Conservation (phyloP, 2,329 filamentous ascomycete species). For the Pseudocercospora eumusae region DNA sequence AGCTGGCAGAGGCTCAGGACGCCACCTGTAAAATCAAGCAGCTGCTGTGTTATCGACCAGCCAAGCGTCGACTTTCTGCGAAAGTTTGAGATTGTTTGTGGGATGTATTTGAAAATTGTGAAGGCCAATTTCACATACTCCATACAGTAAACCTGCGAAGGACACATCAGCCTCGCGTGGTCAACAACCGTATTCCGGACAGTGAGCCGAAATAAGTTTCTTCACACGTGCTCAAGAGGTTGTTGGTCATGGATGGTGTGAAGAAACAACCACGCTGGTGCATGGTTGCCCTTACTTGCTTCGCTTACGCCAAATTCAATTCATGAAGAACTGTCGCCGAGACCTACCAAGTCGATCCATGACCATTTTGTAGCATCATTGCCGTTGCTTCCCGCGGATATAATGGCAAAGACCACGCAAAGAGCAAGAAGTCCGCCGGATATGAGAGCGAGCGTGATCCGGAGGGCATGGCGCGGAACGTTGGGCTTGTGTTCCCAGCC, state of each 20-base stretch:
- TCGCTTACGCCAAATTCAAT: not conserved
- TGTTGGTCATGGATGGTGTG: not conserved
- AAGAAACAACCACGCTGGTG: not conserved
- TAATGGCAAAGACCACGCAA: conserved; percentile 51
- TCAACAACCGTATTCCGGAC: not conserved
- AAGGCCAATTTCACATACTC: conserved; percentile 88
- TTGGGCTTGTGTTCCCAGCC: conserved; percentile 62
- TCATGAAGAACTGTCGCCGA: not conserved
- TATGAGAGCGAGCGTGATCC: conserved; percentile 68
- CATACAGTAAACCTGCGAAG: conserved; percentile 61
- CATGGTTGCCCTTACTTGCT: not conserved
- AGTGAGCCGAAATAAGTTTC: not conserved
- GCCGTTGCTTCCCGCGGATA: conserved; percentile 48
- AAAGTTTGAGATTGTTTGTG: conserved; percentile 81
- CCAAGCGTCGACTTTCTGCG: conserved; percentile 83
- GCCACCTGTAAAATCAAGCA: conserved; percentile 81
- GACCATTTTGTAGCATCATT: conserved; percentile 55
- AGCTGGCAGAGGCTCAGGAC: conserved; percentile 80
- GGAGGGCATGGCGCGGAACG: conserved; percentile 55
- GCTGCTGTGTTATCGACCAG: conserved; percentile 82
- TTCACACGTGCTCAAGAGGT: not conserved
- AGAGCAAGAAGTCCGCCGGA: conserved; percentile 66
- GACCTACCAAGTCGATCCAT: conserved; percentile 64
- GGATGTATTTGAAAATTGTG: conserved; percentile 89
- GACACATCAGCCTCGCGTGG: not conserved